phyloP scores from a whole-genome alignment of 2,329 filamentous ascomycete genomes.

The Ophiosphaerella korrae region DNA sequence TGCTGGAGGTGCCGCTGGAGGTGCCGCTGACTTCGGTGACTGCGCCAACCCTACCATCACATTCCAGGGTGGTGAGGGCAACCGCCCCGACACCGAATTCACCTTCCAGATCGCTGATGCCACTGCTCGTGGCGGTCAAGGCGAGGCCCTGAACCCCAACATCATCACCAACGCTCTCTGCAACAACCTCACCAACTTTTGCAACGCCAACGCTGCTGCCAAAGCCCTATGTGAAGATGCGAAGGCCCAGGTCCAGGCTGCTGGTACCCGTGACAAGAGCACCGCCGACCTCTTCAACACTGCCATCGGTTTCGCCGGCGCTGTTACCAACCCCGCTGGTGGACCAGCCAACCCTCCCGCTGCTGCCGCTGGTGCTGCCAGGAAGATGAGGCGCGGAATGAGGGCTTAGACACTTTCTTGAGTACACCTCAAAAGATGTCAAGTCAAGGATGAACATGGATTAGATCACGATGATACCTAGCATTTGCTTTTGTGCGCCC shows the following conservation, averaged over 20 bases:
- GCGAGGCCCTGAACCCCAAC: constrained; percentile 72
- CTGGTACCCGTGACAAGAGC: constrained; percentile 47
- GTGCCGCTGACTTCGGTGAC: constrained; percentile 42
- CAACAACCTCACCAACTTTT: constrained; percentile 71
- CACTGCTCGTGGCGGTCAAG: constrained; percentile 64
- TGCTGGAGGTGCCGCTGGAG: constrained; percentile 13
- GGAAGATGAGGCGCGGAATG: constrained; percentile 28
- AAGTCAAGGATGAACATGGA: background rate
- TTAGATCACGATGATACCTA: too few relatives aligned
- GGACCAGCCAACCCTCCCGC: constrained; percentile 21
- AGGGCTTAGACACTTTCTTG: constrained; percentile 11
- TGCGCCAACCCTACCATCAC: constrained; percentile 59
- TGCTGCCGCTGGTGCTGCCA: constrained; percentile 19
- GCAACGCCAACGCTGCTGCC: constrained; percentile 65
- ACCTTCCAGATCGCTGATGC: constrained; percentile 72
- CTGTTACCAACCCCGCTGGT: constrained; percentile 39
- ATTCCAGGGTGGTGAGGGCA: constrained; percentile 60
- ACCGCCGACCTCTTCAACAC: constrained; percentile 51
- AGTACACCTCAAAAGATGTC: background rate
- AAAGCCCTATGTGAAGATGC: constrained; percentile 59
- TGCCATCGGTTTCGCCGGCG: constrained; percentile 45
- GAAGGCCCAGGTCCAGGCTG: constrained; percentile 57
- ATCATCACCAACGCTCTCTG: constrained; percentile 76
- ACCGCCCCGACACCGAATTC: constrained; percentile 62
- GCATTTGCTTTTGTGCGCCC: too few relatives aligned